phyloP scores from a whole-genome alignment of 352 stramenopile species.

The Pythium rishiriense region DNA sequence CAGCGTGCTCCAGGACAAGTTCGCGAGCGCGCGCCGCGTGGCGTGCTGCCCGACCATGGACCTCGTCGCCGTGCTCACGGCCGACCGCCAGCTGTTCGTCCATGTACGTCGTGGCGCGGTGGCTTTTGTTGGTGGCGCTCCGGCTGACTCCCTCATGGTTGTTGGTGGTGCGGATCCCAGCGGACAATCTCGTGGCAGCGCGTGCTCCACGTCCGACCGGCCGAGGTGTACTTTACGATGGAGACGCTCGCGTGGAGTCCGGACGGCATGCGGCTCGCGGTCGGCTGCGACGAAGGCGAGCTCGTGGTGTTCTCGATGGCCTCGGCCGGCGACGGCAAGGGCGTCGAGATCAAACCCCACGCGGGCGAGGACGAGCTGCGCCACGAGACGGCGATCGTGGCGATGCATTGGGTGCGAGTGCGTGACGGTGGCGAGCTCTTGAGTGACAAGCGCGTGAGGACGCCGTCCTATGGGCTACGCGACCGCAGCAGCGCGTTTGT shows the following conservation, averaged over 20 bases:
- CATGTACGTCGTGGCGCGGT: conserved; percentile 74
- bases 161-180: too few species aligned
- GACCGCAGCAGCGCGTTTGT: conserved; percentile 11
- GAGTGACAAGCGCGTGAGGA: neutral
- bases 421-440: neutral
- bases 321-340: conserved; percentile 28
- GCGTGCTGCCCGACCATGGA: conserved; percentile 80
- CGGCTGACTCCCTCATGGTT: neutral
- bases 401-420: conserved; percentile 52
- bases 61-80: conserved; percentile 66
- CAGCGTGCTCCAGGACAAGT: conserved; percentile 74
- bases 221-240: conserved; percentile 59
- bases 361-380: conserved; percentile 29
- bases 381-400: conserved; percentile 46
- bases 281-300: conserved; percentile 69
- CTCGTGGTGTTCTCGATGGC: conserved; percentile 73
- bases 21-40: conserved; percentile 46
- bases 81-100: conserved; percentile 67
- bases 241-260: conserved; percentile 61
- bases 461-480: conserved; percentile 6
- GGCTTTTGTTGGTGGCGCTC: too few species aligned
- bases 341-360: conserved; percentile 24
- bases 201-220: conserved; percentile 65
- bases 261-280: conserved; percentile 59
- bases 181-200: conserved; percentile 78